Conservation (phyloP, 2,329 filamentous ascomycete genomes). For the Talaromyces sp. region DNA sequence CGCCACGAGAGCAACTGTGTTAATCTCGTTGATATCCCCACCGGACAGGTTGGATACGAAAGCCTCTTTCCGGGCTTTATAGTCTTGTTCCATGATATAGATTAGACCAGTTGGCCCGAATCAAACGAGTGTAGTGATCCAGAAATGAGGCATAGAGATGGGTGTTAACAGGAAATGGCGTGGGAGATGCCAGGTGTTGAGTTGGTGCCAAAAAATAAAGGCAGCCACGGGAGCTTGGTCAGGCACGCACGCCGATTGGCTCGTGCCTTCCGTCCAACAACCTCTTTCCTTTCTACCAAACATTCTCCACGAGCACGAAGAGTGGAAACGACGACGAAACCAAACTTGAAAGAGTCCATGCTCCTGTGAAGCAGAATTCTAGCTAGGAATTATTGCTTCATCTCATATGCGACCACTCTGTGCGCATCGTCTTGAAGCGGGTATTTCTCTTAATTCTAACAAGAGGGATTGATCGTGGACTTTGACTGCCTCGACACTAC, state of each 20-base stretch:
- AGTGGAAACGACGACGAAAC: neutral
- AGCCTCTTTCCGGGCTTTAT: conserved; percentile 90
- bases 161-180: neutral
- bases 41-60: conserved; percentile 91
- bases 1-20: conserved; percentile 76
- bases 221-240: neutral
- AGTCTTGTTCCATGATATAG: conserved; percentile 50
- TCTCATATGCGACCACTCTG: neutral
- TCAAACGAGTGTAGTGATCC: neutral
- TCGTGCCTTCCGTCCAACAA: neutral
- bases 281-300: no score
- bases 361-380: neutral
- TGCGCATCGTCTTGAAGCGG: neutral
- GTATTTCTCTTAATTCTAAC: neutral
- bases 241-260: conserved; percentile 8
- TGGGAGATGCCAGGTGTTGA: conserved; percentile 7
- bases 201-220: neutral
- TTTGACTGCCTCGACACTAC: neutral
- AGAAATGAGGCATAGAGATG: neutral
- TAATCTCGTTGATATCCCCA: conserved; percentile 79
- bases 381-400: neutral
- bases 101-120: neutral
- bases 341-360: neutral
- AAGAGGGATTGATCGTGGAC: neutral
- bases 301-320: neutral